Evolutionary conservation across 202 grass and related monocot species (phyloP).

Genomic region (Saccharum hybrid): DNA sequence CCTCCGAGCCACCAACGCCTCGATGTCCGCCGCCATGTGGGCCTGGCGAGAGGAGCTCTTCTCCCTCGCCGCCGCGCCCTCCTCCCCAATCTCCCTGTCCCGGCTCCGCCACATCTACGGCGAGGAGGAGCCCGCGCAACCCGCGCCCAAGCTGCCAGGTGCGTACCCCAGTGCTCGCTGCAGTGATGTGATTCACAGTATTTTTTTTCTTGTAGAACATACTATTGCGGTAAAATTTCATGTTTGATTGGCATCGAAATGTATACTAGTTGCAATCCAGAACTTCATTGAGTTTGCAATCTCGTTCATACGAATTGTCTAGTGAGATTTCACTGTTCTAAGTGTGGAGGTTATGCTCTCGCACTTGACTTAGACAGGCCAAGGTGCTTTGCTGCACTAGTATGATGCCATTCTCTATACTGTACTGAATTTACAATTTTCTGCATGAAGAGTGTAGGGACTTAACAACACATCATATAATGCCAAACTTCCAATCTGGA

Average conservation of each 20-base stretch:
- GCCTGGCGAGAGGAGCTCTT: conserved; percentile 73
- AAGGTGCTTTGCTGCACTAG: background rate
- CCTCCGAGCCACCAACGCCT: conserved; percentile 61
- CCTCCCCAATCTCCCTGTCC: conserved; percentile 58
- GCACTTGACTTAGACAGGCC: background rate
- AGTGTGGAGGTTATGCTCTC: background rate
- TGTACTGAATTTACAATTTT: background rate
- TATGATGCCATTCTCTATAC: background rate
- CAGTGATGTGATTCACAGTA: too few species aligned
- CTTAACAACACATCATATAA: background rate
- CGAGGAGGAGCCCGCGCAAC: conserved; percentile 51
- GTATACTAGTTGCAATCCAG: background rate
- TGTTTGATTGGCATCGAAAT: background rate
- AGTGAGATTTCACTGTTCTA: background rate
- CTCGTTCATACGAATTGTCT: too few species aligned
- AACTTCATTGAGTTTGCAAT: too few species aligned
- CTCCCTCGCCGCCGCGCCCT: conserved; percentile 53
- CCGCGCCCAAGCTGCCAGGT: conserved; percentile 34
- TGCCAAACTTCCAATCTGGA: background rate
- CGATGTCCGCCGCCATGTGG: conserved; percentile 77
- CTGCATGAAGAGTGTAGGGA: background rate
- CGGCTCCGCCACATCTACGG: conserved; percentile 74
- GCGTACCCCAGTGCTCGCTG: background rate
- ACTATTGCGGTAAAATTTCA: background rate
- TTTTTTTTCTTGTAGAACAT: background rate